A percentile compares a stretch with the other conserved stretches of the same genome.
These are phyloP conservation scores for Penstemon eatonii DNA, from an alignment of 257 asterid genomes.

Conservation along the genomic window DNA sequence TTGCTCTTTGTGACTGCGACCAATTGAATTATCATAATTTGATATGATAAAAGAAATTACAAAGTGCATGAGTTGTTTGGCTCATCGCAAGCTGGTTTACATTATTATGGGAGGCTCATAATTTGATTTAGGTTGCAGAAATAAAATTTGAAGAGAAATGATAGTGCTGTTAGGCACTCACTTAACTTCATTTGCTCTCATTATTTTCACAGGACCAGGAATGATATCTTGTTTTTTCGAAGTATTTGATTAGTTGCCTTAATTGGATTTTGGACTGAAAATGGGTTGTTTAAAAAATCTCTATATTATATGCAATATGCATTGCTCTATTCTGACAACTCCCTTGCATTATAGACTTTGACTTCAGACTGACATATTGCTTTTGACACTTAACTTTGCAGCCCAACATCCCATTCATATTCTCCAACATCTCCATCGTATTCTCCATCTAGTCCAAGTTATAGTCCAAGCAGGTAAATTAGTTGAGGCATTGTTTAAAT, in stretches of 20 bases:
- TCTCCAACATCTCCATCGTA: conserved; percentile 93
- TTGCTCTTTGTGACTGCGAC: conserved; percentile 19
- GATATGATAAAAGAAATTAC: not conserved
- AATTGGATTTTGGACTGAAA: not conserved
- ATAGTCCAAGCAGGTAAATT: conserved; percentile 94
- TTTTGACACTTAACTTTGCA: conserved; percentile 44
- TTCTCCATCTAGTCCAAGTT: conserved; percentile 93
- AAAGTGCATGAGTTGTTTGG: not conserved
- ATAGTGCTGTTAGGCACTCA: not conserved
- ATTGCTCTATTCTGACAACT: conserved; percentile 2
- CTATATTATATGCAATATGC: not conserved
- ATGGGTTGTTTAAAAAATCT: not conserved
- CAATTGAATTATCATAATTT: conserved; percentile 3
- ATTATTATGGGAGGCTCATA: not conserved
- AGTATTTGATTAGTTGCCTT: conserved; percentile 19
- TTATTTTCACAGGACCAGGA: not conserved
- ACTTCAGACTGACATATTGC: conserved; percentile 16
- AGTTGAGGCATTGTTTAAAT: not conserved
- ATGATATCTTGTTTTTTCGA: conserved; percentile 7
- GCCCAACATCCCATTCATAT: conserved; percentile 95
- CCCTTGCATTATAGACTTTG: not conserved
- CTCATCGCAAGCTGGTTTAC: not conserved
- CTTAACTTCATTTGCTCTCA: not conserved
- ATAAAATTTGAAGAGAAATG: conserved; percentile 1
- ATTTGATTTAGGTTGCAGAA: conserved; percentile 4